Conservation (phyloP, 2,329 filamentous ascomycete species). For the Spiromastix sp. region DNA sequence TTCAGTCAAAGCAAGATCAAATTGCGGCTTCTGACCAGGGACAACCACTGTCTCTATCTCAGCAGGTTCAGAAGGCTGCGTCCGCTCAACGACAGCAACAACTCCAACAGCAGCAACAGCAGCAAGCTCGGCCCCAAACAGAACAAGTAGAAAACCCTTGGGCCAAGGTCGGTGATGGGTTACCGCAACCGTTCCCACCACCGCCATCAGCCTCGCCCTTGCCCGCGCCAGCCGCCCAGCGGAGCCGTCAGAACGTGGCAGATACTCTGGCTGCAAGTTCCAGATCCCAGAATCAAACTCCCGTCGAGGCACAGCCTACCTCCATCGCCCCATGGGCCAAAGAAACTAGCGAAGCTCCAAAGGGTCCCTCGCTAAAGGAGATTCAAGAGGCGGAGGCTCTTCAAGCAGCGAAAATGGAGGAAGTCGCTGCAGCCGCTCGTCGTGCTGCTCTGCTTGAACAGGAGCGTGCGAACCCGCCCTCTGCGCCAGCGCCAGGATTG, state of each 20-base stretch:
- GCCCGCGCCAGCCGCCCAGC: slow-evolving; percentile 79
- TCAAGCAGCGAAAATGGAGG: slow-evolving; percentile 82
- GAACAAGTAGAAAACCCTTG: slow-evolving; percentile 42
- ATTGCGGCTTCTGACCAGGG: slow-evolving; percentile 22
- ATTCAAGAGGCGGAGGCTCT: slow-evolving; percentile 94
- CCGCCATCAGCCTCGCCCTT: slow-evolving; percentile 69
- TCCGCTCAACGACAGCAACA: slow-evolving; percentile 31
- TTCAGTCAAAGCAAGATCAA: slow-evolving; percentile 17
- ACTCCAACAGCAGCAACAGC: slow-evolving; percentile 22
- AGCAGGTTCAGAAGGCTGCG: slow-evolving; percentile 71
- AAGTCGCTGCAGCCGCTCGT: slow-evolving; percentile 65
- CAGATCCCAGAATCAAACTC: slow-evolving; percentile 69
- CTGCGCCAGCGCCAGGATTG: slow-evolving; percentile 63
- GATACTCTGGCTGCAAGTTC: slow-evolving; percentile 57
- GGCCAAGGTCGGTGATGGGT: slow-evolving; percentile 50
- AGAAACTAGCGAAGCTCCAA: slow-evolving; percentile 60
- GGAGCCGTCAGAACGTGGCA: slow-evolving; percentile 71
- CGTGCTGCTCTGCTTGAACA: slow-evolving; percentile 68
- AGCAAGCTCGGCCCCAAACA: slow-evolving; percentile 27
- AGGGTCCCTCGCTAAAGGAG: slow-evolving; percentile 85
- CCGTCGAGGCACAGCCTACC: slow-evolving; percentile 51
- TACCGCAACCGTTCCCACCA: slow-evolving; percentile 60
- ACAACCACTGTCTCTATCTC: slow-evolving; percentile 60
- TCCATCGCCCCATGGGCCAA: slow-evolving; percentile 93
- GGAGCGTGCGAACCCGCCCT: slow-evolving; percentile 57